A percentile compares a stretch with the other conserved stretches of the same genome.
Evolutionary conservation across 345 rosid species (phyloP).

Genomic region (Lagerstroemia speciosa): DNA sequence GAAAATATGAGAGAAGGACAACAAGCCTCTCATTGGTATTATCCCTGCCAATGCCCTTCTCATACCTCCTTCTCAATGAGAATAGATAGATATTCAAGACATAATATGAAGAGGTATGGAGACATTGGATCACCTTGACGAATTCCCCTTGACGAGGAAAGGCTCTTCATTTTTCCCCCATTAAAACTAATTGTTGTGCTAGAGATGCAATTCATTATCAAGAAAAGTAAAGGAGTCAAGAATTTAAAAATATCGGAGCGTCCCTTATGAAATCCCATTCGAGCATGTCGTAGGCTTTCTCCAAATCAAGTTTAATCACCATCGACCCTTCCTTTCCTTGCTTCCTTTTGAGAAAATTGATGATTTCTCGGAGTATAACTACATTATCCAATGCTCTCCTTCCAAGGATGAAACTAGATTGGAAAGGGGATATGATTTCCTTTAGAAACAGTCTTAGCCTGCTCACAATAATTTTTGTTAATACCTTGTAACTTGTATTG

Average conservation of each 20-base stretch:
- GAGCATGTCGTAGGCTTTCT: not conserved
- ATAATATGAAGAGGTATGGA: conserved; percentile 2
- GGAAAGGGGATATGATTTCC: not conserved
- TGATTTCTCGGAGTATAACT: not conserved
- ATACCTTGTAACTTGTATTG: not conserved
- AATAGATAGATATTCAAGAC: not conserved
- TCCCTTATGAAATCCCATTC: not conserved
- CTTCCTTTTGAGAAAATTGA: not conserved
- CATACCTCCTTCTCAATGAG: not conserved
- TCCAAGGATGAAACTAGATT: not conserved
- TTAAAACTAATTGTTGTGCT: too few relatives aligned
- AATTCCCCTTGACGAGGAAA: not conserved
- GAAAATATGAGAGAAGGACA: not conserved
- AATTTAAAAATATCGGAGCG: too few relatives aligned
- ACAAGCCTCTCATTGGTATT: too few relatives aligned
- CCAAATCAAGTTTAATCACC: not conserved
- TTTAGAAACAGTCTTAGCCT: not conserved
- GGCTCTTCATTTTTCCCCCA: not conserved
- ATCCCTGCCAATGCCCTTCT: not conserved
- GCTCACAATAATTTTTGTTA: not conserved
- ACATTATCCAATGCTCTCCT: not conserved
- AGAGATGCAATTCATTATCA: too few relatives aligned
- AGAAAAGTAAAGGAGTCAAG: too few relatives aligned
- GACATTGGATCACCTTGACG: not conserved
- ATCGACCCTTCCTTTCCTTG: not conserved